Conservation (phyloP, 176 grass and related monocot species). For the Carex littledalei region DNA sequence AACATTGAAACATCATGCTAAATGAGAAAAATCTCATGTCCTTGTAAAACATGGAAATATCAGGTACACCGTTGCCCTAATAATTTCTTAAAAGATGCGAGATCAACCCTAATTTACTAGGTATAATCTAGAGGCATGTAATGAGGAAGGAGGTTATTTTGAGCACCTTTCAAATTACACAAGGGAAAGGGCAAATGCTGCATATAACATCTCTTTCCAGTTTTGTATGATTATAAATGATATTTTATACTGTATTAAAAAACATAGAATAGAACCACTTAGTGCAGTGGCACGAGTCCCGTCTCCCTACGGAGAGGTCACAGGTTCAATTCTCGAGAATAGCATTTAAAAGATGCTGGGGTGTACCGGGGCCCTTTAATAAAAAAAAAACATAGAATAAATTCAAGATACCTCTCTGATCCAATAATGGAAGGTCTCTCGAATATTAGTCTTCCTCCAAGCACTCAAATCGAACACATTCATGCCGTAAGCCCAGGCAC, state of each 20-base stretch:
- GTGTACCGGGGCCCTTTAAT: no score
- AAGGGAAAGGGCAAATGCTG: neutral
- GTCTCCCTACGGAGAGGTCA: no score
- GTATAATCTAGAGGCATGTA: neutral
- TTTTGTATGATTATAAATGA: neutral
- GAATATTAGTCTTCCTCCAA: conserved; percentile 89
- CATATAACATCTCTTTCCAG: neutral
- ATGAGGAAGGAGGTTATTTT: neutral
- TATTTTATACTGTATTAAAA: neutral
- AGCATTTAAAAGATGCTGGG: no score
- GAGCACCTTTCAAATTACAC: neutral
- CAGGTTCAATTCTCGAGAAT: no score
- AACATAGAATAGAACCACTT: neutral
- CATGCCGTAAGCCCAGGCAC: conserved; percentile 99
- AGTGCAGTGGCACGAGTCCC: no score
- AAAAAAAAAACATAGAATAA: neutral
- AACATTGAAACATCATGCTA: neutral
- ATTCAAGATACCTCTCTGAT: conserved; percentile 65
- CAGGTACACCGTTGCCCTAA: neutral
- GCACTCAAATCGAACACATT: conserved; percentile 83
- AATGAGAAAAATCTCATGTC: neutral
- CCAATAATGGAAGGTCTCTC: conserved; percentile 92
- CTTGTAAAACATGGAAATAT: neutral
- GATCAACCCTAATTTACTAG: neutral
- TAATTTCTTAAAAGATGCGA: neutral